Conservation (phyloP, 306 rosid genomes). For the Quercus engelmannii region DNA sequence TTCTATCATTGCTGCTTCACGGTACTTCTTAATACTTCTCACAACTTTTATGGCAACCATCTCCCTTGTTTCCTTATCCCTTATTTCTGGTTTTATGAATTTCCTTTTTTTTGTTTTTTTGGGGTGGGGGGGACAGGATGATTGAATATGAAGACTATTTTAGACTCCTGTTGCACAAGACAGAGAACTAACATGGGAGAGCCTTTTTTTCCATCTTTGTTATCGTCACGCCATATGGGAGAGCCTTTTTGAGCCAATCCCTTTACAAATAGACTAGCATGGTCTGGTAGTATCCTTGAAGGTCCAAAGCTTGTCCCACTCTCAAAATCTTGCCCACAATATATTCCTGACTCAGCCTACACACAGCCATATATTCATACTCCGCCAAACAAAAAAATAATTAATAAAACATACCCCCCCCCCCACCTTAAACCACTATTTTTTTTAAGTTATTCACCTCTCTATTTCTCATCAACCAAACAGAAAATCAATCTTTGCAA, state of each 20-base stretch:
- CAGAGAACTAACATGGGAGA: too few species aligned
- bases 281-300: constrained; percentile 39
- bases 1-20: constrained; percentile 98
- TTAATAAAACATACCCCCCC: not conserved
- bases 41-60: constrained; percentile 82
- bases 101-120: too few species aligned
- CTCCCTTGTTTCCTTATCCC: constrained; percentile 76
- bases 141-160: too few species aligned
- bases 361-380: constrained; percentile 47
- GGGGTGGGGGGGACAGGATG: too few species aligned
- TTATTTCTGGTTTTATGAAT: too few species aligned
- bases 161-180: too few species aligned
- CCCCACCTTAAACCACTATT: constrained; percentile 15
- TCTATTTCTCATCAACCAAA: constrained; percentile 13
- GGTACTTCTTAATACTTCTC: constrained; percentile 35
- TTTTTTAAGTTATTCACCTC: not conserved
- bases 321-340: constrained; percentile 46
- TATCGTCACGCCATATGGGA: constrained; percentile 95
- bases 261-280: constrained; percentile 53
- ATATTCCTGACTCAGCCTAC: constrained; percentile 54
- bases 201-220: constrained; percentile 61
- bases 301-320: constrained; percentile 48
- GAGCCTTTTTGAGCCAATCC: constrained; percentile 90
- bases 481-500: constrained; percentile 12
- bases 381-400: constrained; percentile 34